phyloP scores from a whole-genome alignment of 768 basidiomycete species.

The Amylocystis lapponica region DNA sequence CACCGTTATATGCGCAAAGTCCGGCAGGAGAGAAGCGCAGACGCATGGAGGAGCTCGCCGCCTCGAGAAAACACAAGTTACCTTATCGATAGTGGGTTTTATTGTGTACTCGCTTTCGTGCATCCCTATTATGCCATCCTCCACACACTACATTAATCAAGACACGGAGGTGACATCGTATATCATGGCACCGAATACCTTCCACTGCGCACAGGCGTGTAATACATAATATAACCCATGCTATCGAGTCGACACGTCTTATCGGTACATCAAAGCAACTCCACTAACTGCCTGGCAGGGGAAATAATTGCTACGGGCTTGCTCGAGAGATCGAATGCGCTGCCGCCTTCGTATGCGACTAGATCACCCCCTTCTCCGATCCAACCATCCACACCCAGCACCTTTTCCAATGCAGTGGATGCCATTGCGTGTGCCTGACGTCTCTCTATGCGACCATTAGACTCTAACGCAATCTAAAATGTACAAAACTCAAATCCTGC shows the following conservation, averaged over 20 bases:
- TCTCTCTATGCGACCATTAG: slow-evolving; percentile 30
- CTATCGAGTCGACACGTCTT: too few species aligned
- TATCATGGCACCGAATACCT: too few species aligned
- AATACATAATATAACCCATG: neutral
- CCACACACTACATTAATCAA: too few species aligned
- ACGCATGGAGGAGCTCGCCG: slow-evolving; percentile 28
- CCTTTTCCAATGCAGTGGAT: slow-evolving; percentile 36
- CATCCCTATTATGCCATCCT: too few species aligned
- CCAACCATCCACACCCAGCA: slow-evolving; percentile 35
- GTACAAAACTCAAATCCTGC: neutral
- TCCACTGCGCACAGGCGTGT: too few species aligned
- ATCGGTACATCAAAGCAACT: slow-evolving; percentile 26
- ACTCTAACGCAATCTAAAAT: slow-evolving; percentile 32
- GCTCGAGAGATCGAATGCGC: slow-evolving; percentile 23
- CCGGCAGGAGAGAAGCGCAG: slow-evolving; percentile 30
- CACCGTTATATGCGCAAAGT: slow-evolving; percentile 23
- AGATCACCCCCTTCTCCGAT: slow-evolving; percentile 29
- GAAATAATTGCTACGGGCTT: slow-evolving; percentile 26
- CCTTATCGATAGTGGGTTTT: too few species aligned
- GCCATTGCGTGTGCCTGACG: slow-evolving; percentile 31
- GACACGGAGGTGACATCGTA: too few species aligned
- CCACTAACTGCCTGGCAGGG: slow-evolving; percentile 21
- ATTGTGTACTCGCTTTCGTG: too few species aligned
- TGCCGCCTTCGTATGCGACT: slow-evolving; percentile 26
- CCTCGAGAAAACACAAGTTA: slow-evolving; percentile 17